These are phyloP conservation scores for Mucor racemosus DNA, from an alignment of 371 early-diverging fungal genomes.

Conservation along the genomic window DNA sequence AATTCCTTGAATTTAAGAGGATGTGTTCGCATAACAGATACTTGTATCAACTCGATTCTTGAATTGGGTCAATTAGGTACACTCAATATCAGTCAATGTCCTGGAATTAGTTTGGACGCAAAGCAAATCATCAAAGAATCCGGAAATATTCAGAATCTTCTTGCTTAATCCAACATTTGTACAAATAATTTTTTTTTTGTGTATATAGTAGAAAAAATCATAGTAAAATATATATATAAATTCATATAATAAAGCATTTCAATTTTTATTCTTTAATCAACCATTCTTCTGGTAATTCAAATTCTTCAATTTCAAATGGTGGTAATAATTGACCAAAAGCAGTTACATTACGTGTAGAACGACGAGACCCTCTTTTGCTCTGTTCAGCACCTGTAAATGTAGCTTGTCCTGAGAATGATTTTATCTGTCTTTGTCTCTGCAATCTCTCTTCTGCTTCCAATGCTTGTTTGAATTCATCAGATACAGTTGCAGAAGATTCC, in stretches of 20 bases:
- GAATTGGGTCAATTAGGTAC: slow-evolving; percentile 11
- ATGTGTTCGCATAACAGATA: slow-evolving; percentile 71
- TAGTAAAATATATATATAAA: neutral
- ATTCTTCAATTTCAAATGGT: slow-evolving; percentile 45
- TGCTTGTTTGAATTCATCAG: slow-evolving; percentile 24
- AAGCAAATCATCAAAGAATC: slow-evolving; percentile 23
- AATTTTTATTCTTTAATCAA: neutral
- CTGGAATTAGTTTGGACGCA: slow-evolving; percentile 25
- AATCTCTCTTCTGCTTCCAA: slow-evolving; percentile 8
- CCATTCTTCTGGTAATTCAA: slow-evolving; percentile 37
- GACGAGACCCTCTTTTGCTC: slow-evolving; percentile 30
- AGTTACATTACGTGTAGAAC: slow-evolving; percentile 37
- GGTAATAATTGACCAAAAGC: slow-evolving; percentile 64
- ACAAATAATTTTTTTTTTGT: slow-evolving; percentile 6
- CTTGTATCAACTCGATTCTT: slow-evolving; percentile 48
- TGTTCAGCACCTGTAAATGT: slow-evolving; percentile 25
- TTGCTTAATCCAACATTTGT: slow-evolving; percentile 16
- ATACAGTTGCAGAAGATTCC: neutral
- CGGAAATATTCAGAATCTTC: slow-evolving; percentile 18
- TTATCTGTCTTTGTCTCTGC: slow-evolving; percentile 25
- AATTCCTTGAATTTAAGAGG: slow-evolving; percentile 41
- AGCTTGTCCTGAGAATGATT: slow-evolving; percentile 30
- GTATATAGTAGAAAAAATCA: neutral
- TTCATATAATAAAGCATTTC: slow-evolving; percentile 1
- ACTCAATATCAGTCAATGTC: slow-evolving; percentile 42